Percentiles rank a stretch among this genome's conserved stretches.
Evolutionary conservation across 352 stramenopile species (phyloP).

Genomic region (Phytopythium oedochilum): DNA sequence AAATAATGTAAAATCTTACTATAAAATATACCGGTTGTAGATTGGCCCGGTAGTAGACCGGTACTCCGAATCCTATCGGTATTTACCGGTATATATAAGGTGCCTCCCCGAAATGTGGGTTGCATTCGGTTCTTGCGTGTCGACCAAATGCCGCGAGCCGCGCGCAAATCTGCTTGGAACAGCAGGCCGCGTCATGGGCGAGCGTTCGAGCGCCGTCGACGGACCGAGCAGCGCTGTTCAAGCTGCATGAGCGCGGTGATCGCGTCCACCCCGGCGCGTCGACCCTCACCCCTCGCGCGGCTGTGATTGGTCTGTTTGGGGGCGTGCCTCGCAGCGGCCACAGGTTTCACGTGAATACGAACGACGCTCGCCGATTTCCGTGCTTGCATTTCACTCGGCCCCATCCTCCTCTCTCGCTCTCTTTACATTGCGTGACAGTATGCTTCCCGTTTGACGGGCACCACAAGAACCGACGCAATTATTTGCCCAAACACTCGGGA

Average conservation of each 20-base stretch:
- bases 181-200: slow-evolving; percentile 1
- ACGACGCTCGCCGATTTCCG: no score
- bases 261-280: background rate
- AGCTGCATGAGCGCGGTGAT: no score
- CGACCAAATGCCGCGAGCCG: background rate
- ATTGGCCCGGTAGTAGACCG: no score
- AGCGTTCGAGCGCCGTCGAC: background rate
- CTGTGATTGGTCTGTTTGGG: background rate
- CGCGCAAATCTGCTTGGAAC: slow-evolving; percentile 6
- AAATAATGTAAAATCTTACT: no score
- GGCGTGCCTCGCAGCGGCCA: no score
- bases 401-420: background rate
- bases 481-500: slow-evolving; percentile 3
- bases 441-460: background rate
- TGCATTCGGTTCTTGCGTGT: background rate
- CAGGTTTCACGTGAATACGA: slow-evolving; percentile 6
- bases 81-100: no score
- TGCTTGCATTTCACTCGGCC: slow-evolving; percentile 2
- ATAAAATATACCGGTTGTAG: no score
- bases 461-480: slow-evolving; percentile 2
- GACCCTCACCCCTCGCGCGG: background rate
- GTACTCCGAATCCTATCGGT: no score
- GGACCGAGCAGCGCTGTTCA: no score
- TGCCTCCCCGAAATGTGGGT: no score
- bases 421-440: background rate